Evolutionary conservation across 371 early-diverging fungal species (phyloP).

Genomic region (Mycotypha africana): DNA sequence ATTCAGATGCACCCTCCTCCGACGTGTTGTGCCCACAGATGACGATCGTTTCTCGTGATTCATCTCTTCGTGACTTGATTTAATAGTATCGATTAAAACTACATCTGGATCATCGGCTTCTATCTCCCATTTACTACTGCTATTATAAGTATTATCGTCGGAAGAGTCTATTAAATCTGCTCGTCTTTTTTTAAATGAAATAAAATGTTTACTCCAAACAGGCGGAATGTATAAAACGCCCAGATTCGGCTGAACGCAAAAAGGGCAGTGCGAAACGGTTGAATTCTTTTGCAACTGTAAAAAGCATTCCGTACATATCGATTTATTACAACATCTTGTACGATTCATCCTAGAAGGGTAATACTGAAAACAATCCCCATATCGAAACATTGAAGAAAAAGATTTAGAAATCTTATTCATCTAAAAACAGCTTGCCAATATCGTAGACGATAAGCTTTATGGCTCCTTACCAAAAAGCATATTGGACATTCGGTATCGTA

Average conservation of each 20-base stretch:
- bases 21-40: constrained; percentile 7
- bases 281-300: constrained; percentile 77
- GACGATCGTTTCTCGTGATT: constrained; percentile 6
- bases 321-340: constrained; percentile 84
- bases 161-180: constrained; percentile 3
- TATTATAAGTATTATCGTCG: not conserved
- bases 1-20: constrained; percentile 7
- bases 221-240: constrained; percentile 69
- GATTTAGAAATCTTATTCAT: not conserved
- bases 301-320: constrained; percentile 92
- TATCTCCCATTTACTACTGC: constrained; percentile 11
- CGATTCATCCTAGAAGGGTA: constrained; percentile 88
- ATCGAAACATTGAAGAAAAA: too few relatives aligned
- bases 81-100: constrained; percentile 15
- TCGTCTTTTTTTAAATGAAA: constrained; percentile 13
- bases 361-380: constrained; percentile 41
- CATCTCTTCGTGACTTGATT: constrained; percentile 16
- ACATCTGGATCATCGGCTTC: constrained; percentile 26
- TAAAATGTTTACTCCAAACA: constrained; percentile 17
- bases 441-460: not conserved
- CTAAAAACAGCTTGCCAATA: not conserved
- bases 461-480: constrained; percentile 72
- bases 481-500: constrained; percentile 80
- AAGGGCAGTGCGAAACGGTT: constrained; percentile 64
- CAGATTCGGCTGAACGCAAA: constrained; percentile 78